Conservation (phyloP, 495 filamentous ascomycete species). For the Mytilinidion resinicola region DNA sequence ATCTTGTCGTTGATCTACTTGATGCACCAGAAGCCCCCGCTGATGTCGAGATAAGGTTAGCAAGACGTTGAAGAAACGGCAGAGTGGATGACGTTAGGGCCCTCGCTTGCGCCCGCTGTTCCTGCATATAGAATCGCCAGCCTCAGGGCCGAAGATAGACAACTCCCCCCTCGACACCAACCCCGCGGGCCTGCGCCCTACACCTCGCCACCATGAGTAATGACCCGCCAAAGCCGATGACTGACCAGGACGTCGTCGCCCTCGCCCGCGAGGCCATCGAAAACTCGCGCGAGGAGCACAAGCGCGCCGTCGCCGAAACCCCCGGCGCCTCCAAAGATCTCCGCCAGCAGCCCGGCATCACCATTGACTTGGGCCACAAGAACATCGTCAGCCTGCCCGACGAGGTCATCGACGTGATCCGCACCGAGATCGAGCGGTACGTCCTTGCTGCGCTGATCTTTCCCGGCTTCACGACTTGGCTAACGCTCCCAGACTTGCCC, state of each 20-base stretch:
- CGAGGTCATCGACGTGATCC: constrained; percentile 86
- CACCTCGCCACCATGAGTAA: constrained; percentile 22
- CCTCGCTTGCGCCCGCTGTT: too few species aligned
- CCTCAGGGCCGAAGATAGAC: too few species aligned
- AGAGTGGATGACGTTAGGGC: too few species aligned
- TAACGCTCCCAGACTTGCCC: constrained; percentile 58
- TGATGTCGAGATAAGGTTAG: too few species aligned
- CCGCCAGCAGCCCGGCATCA: constrained; percentile 59
- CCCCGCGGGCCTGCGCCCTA: background rate
- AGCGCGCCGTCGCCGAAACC: constrained; percentile 16
- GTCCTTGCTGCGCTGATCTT: constrained; percentile 12
- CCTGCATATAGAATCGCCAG: too few species aligned
- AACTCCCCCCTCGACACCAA: background rate
- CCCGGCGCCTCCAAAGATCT: constrained; percentile 14
- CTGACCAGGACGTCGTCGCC: constrained; percentile 28
- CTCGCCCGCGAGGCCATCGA: constrained; percentile 25
- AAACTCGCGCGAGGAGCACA: constrained; percentile 24
- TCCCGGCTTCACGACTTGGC: background rate
- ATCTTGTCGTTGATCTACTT: too few species aligned
- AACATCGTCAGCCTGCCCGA: constrained; percentile 75
- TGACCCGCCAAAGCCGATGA: constrained; percentile 22
- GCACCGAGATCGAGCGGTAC: constrained; percentile 86
- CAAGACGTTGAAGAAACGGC: too few species aligned
- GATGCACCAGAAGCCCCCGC: too few species aligned
- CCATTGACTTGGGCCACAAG: constrained; percentile 81